A percentile compares a stretch with the other conserved stretches of the same genome.
These are phyloP conservation scores for Murraya koenigii DNA, from an alignment of 345 rosid species.

Conservation along the genomic window DNA sequence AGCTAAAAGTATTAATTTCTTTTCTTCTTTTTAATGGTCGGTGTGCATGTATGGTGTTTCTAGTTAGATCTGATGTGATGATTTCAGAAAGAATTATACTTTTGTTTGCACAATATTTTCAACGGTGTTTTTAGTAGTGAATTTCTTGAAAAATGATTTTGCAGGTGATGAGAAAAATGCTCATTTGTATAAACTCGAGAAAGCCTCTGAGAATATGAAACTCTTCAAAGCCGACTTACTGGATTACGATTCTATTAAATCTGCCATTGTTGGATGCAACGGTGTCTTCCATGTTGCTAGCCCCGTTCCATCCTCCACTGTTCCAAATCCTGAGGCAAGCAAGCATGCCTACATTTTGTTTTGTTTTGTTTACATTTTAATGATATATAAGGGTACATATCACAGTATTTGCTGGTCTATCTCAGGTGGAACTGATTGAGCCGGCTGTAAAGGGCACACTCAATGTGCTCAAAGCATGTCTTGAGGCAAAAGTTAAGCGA, in stretches of 20 bases:
- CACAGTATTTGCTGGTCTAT: background rate
- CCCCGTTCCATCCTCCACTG: background rate
- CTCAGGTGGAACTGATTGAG: slow-evolving; percentile 51
- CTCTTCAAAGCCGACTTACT: background rate
- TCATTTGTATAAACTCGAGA: background rate
- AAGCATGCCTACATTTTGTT: background rate
- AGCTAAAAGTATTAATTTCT: background rate
- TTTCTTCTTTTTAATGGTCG: background rate
- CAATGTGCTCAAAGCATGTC: slow-evolving; percentile 63
- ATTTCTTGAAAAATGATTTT: too few species aligned
- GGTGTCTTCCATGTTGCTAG: background rate
- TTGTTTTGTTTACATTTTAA: background rate
- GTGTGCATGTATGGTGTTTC: background rate
- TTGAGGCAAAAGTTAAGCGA: slow-evolving; percentile 54
- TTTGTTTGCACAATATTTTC: background rate
- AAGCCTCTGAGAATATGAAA: background rate
- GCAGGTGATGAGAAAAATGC: background rate
- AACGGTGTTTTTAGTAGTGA: background rate
- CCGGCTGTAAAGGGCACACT: slow-evolving; percentile 70
- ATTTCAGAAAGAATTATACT: background rate
- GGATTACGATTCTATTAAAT: background rate
- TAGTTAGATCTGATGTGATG: too few species aligned
- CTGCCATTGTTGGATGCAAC: background rate
- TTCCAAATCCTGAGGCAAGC: background rate
- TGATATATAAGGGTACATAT: too few species aligned